Percentiles rank a stretch among this genome's conserved stretches.
Conservation (phyloP, 306 rosid genomes). For the Ormosia semicastrata region DNA sequence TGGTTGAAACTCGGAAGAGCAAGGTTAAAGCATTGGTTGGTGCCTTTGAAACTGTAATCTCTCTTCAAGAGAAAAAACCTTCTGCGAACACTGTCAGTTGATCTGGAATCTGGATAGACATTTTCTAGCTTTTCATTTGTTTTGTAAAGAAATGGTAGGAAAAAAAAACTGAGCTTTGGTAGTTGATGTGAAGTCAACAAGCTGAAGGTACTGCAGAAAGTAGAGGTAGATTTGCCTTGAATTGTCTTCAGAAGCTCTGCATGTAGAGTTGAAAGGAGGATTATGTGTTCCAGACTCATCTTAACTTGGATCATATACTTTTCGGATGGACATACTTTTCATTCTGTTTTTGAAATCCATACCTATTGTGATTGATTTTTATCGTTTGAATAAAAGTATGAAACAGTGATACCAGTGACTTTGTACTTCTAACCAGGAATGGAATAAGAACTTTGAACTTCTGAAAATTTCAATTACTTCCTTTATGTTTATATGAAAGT, state of each 20-base stretch:
- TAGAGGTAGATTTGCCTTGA: slow-evolving; percentile 36
- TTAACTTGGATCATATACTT: slow-evolving; percentile 28
- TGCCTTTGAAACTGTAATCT: slow-evolving; percentile 96
- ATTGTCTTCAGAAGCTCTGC: slow-evolving; percentile 26
- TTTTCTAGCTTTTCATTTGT: slow-evolving; percentile 1
- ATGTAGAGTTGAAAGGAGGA: slow-evolving; percentile 32
- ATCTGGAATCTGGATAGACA: slow-evolving; percentile 20
- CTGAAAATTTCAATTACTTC: slow-evolving; percentile 15
- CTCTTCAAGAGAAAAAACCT: slow-evolving; percentile 81
- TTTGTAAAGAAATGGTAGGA: slow-evolving; percentile 31
- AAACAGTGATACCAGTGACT: neutral
- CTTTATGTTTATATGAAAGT: neutral
- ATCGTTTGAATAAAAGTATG: neutral
- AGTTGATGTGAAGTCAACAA: slow-evolving; percentile 29
- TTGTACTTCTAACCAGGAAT: neutral
- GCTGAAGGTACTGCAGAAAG: slow-evolving; percentile 32
- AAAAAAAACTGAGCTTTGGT: slow-evolving; percentile 46
- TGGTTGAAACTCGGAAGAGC: slow-evolving; percentile 76
- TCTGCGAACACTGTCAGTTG: slow-evolving; percentile 43
- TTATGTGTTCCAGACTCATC: slow-evolving; percentile 29
- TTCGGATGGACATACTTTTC: slow-evolving; percentile 6
- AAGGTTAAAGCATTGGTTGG: slow-evolving; percentile 98
- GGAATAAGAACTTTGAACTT: neutral
- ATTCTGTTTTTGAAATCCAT: slow-evolving; percentile 24
- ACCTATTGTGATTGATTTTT: slow-evolving; percentile 13